Evolutionary conservation across 176 grass and related monocot genomes (phyloP).

Genomic region (Paspalum notatum): DNA sequence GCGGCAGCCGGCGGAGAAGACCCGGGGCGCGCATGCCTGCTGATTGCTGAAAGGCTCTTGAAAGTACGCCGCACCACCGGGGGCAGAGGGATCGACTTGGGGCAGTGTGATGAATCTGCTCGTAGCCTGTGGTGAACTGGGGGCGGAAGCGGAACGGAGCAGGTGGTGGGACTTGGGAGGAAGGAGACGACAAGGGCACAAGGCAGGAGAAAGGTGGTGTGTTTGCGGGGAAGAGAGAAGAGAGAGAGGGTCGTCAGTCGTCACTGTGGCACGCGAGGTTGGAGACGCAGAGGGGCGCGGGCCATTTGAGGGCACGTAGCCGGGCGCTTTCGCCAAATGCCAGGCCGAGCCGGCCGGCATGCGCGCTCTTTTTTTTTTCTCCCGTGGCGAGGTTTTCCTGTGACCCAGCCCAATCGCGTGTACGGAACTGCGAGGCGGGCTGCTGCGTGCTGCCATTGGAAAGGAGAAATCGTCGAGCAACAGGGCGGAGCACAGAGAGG

Average conservation of each 20-base stretch:
- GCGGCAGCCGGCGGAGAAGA: background rate
- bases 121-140: background rate
- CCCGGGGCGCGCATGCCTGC: background rate
- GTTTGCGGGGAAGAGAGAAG: background rate
- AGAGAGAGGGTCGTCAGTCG: background rate
- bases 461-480: background rate
- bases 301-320: constrained; percentile 36
- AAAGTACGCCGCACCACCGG: too few species aligned
- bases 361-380: background rate
- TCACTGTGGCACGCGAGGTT: background rate
- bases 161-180: background rate
- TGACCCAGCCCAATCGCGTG: background rate
- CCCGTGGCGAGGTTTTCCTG: background rate
- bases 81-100: background rate
- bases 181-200: background rate
- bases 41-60: too few species aligned
- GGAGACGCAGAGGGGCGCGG: background rate
- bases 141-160: background rate
- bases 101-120: background rate
- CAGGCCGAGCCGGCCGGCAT: background rate
- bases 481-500: background rate
- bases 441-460: background rate
- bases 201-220: background rate
- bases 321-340: constrained; percentile 35
- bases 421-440: too few species aligned